Evolutionary conservation across 352 stramenopile genomes (phyloP).

Genomic region (Phytopythium boreale): DNA sequence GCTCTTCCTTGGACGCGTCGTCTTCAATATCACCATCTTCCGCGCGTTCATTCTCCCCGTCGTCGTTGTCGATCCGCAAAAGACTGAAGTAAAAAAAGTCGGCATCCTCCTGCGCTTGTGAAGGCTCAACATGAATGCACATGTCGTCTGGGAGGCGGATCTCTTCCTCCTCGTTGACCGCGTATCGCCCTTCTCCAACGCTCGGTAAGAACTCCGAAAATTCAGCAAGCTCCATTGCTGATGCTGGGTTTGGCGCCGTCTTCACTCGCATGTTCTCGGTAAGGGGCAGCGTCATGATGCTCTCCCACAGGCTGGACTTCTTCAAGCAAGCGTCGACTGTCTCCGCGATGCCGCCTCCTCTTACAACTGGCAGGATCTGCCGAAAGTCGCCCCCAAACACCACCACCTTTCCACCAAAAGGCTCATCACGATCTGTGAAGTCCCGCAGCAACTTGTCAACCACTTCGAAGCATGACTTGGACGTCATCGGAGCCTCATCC

Average conservation of each 20-base stretch:
- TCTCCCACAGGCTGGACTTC: constrained; percentile 4
- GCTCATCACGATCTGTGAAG: constrained; percentile 9
- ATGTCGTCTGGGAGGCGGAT: neutral
- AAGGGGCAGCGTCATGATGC: neutral
- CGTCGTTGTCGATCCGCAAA: neutral
- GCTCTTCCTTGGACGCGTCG: neutral
- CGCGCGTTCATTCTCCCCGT: neutral
- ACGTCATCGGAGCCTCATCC: constrained; percentile 13
- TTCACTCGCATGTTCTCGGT: constrained; percentile 10
- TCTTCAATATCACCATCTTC: neutral
- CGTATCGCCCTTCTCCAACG: neutral
- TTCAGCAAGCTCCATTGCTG: neutral
- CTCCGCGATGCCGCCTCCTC: neutral
- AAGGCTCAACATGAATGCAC: neutral
- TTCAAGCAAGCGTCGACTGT: constrained; percentile 16
- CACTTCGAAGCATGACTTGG: constrained; percentile 15
- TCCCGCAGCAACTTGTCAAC: constrained; percentile 20
- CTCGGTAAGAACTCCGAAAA: neutral
- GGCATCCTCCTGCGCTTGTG: neutral
- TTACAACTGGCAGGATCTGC: constrained; percentile 21
- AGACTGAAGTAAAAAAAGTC: neutral
- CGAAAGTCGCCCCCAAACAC: constrained; percentile 21
- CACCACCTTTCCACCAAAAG: constrained; percentile 25
- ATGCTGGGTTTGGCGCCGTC: neutral
- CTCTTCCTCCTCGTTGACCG: neutral